Evolutionary conservation across 768 basidiomycete genomes (phyloP), one percentile per base, ranked within the genome.

Genomic region (Epithele typhae): DNA sequence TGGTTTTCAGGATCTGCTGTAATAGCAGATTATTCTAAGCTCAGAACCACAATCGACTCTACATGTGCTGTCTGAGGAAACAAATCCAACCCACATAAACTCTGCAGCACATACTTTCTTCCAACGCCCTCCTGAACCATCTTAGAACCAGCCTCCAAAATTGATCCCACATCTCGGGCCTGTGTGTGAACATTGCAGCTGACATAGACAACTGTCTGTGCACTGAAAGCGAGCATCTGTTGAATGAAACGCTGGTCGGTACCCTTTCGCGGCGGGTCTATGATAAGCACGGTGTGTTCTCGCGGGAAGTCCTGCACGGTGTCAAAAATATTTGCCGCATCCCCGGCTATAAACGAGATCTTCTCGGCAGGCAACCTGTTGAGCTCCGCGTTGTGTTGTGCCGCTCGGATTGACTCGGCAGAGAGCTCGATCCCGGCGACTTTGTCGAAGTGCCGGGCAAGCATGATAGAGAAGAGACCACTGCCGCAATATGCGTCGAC

Each of bases 61-160:
- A 95, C 91, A 72, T 97, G 94, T 11, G 89, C 87, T 21, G 92
- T 95, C 73, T 97, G 93, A 7, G 95, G 92, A 70, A 98, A 99
- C 45, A 99, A 61, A 70, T 98, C 95, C 55, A 96, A 91, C 27
- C 92, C 94, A 51, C 87, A 66, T 58, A 96, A 55, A 56, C 82
- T 89, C 68, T 93, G 88, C 58, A 99, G 56, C 51, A 77, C 72
- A 67, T 96, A 99, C 57, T 68, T 71, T 57, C 64, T 68, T 32
- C 66, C 66, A 4, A 48, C 56, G 60, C 63, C 47, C 55, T 53
- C 69, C 38, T 64, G 68, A 38, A 54, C 68, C 45, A 61, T 67
- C 37, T 63, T 69, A 55, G 66, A 65, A 51, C 74, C 75, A 60
- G 77, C 66, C 18, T 55, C 46, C 36, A 83, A 25, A 27, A 96